Evolutionary conservation across 306 rosid genomes (phyloP).

Genomic region (Argentina anserina): DNA sequence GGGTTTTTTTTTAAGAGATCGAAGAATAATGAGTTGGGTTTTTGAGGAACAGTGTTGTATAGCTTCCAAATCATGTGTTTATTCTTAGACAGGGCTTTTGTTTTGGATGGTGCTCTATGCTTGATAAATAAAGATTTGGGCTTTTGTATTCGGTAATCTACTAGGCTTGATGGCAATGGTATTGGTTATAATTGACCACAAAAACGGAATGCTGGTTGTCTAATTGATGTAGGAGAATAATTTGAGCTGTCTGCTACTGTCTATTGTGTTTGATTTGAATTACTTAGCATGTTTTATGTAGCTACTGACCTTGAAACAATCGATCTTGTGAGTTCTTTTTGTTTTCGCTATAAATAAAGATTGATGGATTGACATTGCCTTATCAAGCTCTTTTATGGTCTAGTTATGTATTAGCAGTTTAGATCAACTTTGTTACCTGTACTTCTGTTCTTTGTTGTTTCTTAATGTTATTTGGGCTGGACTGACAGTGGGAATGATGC

Average conservation of each 20-base stretch:
- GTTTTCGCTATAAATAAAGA: not conserved
- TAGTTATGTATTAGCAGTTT: not conserved
- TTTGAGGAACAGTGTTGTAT: not conserved
- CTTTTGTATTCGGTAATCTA: too few species aligned
- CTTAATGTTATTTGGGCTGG: not conserved
- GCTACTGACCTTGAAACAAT: not conserved
- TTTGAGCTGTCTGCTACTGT: not conserved
- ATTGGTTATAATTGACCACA: not conserved
- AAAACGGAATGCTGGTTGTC: not conserved
- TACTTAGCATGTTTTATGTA: not conserved
- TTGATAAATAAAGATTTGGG: too few species aligned
- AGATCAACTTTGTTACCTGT: not conserved
- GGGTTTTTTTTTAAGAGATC: not conserved
- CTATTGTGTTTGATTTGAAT: not conserved
- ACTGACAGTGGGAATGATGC: not conserved
- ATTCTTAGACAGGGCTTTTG: not conserved
- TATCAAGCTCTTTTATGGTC: not conserved
- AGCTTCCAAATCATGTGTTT: not conserved
- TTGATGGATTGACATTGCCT: not conserved
- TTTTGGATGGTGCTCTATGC: too few species aligned
- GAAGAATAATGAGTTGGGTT: not conserved
- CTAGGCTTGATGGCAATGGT: not conserved
- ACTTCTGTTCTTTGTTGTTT: not conserved
- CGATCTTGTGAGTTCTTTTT: not conserved
- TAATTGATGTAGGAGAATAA: not conserved